These are phyloP conservation scores for Austroboletus festivus DNA, from an alignment of 768 basidiomycete genomes.

Conservation along the genomic window DNA sequence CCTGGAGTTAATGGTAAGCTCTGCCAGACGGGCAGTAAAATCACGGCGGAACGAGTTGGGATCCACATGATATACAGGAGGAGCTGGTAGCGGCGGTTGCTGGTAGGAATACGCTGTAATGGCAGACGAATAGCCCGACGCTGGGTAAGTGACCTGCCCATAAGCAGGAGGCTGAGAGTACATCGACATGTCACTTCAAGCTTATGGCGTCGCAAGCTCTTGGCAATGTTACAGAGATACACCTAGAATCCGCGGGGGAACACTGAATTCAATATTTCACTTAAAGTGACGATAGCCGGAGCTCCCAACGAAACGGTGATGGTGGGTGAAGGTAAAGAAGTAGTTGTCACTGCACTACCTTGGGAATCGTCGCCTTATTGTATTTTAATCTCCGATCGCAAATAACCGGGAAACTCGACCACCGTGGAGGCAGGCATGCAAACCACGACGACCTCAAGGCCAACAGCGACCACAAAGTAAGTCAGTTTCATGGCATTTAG, in stretches of 20 bases:
- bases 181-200: constrained; percentile 52
- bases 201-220: constrained; percentile 34
- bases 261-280: constrained; percentile 46
- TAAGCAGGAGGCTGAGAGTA: constrained; percentile 61
- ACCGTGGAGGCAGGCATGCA: too few relatives aligned
- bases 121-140: constrained; percentile 45
- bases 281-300: constrained; percentile 43
- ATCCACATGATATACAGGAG: constrained; percentile 52
- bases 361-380: constrained; percentile 25
- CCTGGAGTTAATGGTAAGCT: constrained; percentile 91
- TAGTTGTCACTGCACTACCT: constrained; percentile 18
- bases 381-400: constrained; percentile 37
- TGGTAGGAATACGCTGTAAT: constrained; percentile 47
- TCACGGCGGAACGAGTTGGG: constrained; percentile 76
- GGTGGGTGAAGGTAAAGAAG: constrained; percentile 47
- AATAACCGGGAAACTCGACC: constrained; percentile 20
- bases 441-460: constrained; percentile 24
- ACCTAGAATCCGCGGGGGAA: constrained; percentile 30
- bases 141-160: constrained; percentile 53
- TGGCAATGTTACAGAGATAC: constrained; percentile 33
- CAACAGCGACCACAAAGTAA: constrained; percentile 27
- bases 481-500: constrained; percentile 9
- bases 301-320: constrained; percentile 40
- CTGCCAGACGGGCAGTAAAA: constrained; percentile 66
- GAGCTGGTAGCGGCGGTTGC: constrained; percentile 39